Evolutionary conservation across 345 rosid species (phyloP).

Genomic region (Barbarea vulgaris): DNA sequence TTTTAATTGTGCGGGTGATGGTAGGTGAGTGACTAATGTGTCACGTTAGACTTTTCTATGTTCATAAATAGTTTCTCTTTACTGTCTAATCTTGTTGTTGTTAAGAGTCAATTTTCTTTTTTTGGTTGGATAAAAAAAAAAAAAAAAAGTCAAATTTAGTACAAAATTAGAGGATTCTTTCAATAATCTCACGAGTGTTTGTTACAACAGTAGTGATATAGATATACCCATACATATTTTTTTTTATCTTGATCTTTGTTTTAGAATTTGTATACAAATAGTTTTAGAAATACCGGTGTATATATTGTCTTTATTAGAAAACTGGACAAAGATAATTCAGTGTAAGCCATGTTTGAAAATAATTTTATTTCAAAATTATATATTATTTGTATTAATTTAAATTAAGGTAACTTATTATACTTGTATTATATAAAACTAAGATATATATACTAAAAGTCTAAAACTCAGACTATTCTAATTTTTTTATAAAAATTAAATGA

Average conservation of each 20-base stretch:
- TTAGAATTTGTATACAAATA: neutral
- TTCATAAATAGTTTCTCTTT: neutral
- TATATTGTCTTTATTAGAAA: too few relatives aligned
- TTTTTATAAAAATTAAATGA: too few relatives aligned
- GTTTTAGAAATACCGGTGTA: neutral
- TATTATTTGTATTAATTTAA: too few relatives aligned
- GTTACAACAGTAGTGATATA: neutral
- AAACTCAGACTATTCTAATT: too few relatives aligned
- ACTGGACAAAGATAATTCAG: neutral
- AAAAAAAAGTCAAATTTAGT: neutral
- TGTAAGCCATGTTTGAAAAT: too few relatives aligned
- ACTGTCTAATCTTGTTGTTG: neutral
- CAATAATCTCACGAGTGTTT: neutral
- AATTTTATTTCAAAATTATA: too few relatives aligned
- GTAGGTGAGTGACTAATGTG: conserved; percentile 38
- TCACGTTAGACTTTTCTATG: conserved; percentile 22
- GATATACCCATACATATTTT: too few relatives aligned
- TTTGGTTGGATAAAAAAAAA: neutral
- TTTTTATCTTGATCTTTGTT: neutral
- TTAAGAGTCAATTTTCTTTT: neutral
- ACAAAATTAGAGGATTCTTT: neutral
- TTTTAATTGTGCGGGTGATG: neutral
- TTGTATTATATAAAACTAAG: too few relatives aligned
- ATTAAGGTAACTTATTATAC: too few relatives aligned
- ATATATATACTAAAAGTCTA: too few relatives aligned